Evolutionary conservation across 176 grass and related monocot genomes (phyloP).

Genomic region (Pontederia crassipes): DNA sequence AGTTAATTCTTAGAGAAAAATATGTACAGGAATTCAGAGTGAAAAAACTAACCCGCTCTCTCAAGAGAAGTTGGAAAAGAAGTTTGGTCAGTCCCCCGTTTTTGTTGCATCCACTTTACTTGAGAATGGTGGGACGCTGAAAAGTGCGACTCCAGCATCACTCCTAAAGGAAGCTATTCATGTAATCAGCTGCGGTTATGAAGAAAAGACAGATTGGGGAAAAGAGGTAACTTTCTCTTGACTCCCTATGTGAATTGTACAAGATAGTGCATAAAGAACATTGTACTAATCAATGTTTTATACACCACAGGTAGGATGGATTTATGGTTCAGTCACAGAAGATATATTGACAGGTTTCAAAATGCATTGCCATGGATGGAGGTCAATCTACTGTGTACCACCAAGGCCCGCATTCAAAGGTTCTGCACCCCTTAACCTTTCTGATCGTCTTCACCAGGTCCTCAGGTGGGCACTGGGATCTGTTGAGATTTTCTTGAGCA

Average conservation of each 20-base stretch:
- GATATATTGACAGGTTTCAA: constrained; percentile 16
- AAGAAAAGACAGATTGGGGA: constrained; percentile 70
- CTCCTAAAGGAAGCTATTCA: constrained; percentile 70
- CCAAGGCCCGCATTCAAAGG: constrained; percentile 4
- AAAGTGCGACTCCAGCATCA: constrained; percentile 48
- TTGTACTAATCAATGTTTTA: constrained; percentile 4
- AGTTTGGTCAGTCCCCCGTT: constrained; percentile 69
- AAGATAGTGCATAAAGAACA: not conserved
- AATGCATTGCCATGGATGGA: constrained; percentile 15
- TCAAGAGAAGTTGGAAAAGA: constrained; percentile 61
- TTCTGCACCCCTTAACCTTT: constrained; percentile 11
- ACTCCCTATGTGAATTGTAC: not conserved
- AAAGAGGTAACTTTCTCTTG: constrained; percentile 38
- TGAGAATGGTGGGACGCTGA: constrained; percentile 52
- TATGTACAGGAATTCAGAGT: constrained; percentile 31
- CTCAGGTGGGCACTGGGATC: constrained; percentile 13
- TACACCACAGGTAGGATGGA: constrained; percentile 4
- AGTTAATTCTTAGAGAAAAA: not conserved
- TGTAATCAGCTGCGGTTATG: constrained; percentile 60
- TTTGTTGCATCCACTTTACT: constrained; percentile 62
- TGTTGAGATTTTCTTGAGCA: constrained; percentile 13
- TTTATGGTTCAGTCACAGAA: constrained; percentile 15
- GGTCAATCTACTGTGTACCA: constrained; percentile 10
- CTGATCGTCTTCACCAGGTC: constrained; percentile 16
- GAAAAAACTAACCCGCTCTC: constrained; percentile 31